Evolutionary conservation across 2,329 filamentous ascomycete species (phyloP).

Genomic region (Fusarium xylarioides): DNA sequence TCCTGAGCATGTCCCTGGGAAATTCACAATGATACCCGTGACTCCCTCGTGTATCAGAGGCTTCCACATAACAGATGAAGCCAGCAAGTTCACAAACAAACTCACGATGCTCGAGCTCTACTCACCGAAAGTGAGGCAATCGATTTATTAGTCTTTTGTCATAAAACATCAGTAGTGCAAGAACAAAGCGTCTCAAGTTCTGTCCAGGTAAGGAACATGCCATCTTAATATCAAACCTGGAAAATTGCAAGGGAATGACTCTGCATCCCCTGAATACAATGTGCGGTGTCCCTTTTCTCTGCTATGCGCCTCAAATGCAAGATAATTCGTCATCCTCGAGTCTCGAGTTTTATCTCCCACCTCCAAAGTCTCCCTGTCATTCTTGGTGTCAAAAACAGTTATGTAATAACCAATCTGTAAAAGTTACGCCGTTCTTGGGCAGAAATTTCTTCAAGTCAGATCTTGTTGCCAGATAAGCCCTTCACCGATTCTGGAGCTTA

Average conservation of each 20-base stretch:
- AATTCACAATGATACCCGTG: not conserved
- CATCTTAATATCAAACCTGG: constrained; percentile 18
- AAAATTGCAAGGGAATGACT: constrained; percentile 20
- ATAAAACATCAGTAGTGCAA: constrained; percentile 36
- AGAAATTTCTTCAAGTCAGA: not conserved
- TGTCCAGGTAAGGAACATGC: constrained; percentile 28
- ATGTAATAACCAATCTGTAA: constrained; percentile 20
- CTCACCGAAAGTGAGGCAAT: constrained; percentile 5
- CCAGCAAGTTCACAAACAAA: not conserved
- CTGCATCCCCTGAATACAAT: constrained; percentile 14
- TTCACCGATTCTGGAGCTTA: constrained; percentile 68
- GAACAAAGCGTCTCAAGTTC: constrained; percentile 7
- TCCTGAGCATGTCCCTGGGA: not conserved
- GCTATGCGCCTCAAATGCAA: constrained; percentile 46
- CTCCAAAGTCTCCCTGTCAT: constrained; percentile 10
- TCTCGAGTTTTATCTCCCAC: not conserved
- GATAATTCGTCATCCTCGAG: constrained; percentile 8
- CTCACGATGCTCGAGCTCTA: not conserved
- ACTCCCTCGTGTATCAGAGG: not conserved
- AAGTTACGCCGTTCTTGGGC: constrained; percentile 1
- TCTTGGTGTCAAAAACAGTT: constrained; percentile 10
- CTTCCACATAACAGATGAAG: not conserved
- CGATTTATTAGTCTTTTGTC: constrained; percentile 34
- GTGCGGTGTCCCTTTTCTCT: constrained; percentile 34
- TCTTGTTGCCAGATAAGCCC: not conserved